Conservation (phyloP, 1,284 basidiomycete species). For the Earliella scabrosa region DNA sequence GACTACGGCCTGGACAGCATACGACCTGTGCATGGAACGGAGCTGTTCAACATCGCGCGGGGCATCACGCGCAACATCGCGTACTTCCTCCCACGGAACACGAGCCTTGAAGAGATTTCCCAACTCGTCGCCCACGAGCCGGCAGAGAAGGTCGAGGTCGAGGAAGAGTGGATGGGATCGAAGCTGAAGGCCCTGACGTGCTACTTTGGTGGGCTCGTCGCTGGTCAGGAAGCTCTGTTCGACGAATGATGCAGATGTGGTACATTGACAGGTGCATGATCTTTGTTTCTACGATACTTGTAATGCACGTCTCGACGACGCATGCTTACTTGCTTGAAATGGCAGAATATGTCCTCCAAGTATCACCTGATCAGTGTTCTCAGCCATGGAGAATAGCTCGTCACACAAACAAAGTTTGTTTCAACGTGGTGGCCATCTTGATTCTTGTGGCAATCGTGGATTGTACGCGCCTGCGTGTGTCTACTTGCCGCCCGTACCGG, state of each 20-base stretch:
- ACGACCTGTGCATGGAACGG: conserved; percentile 79
- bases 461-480: no score
- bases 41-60: conserved; percentile 79
- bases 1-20: conserved; percentile 76
- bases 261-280: no score
- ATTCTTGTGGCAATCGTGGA: no score
- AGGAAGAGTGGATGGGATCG: conserved; percentile 88
- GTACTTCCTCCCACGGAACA: conserved; percentile 90
- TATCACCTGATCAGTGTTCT: no score
- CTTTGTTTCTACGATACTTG: no score
- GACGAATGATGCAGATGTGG: conserved; percentile 13
- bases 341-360: no score
- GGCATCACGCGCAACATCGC: conserved; percentile 82
- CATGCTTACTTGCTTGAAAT: no score
- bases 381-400: no score
- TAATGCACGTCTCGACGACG: no score
- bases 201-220: conserved; percentile 77
- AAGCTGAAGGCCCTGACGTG: conserved; percentile 87
- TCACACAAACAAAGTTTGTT: no score
- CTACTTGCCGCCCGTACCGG: no score
- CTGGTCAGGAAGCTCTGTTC: conserved; percentile 67
- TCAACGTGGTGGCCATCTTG: no score
- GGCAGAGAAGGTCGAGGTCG: conserved; percentile 70
- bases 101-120: conserved; percentile 75
- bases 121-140: conserved; percentile 34